Base-by-base conservation (phyloP, 768 basidiomycete genomes). In the Xerocomus spinulosus region DNA sequence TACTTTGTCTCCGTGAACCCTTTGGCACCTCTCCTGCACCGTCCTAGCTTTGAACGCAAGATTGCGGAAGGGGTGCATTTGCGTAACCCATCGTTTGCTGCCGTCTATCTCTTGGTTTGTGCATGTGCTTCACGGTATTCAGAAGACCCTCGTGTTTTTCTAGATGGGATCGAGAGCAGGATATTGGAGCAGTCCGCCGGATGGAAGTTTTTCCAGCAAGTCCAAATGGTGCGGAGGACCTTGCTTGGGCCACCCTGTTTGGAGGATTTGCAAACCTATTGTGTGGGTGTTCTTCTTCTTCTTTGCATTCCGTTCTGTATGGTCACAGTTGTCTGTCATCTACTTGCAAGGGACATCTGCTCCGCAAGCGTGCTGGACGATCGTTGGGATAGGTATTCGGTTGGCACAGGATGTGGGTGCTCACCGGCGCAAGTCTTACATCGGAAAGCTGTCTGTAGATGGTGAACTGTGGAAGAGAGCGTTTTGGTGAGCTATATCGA, bases 211-310 rank as follows among this genome's bases (percentile, higher is more conserved):
- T 71, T 78, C 42, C 63, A 69, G 21, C 71, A 74, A 36, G 77
- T 88, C 5, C 77, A 83, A 44, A 72, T 79, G 49, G 73, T 83
- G 44, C 75, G 79, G 49, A 78, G 77, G 60, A 74, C 73, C 0
- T 65, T 87, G 28, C 70, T 84, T 17, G 71, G 78, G 0, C 73
- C 76, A 12, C 78, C 84, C 2, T 70, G 74, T 5, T 57, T 92
- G 44, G 80, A 81, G 59, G 87, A 89, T 55, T 67, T 94, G 20
- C 90, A 94, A 60, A 74, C 73, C 18, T 81, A 80, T 57, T 73
- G 75, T 57, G 82, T 83, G 60, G 48, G 77, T 67, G 23, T 39
- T 3, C 42, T 44, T 21, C 4, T 25, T 26, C 15, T 17, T 47
- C 42, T 34, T 63, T 8, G 13, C 57, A 25, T 34, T 62, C 30